Base-by-base conservation (phyloP, 2,329 filamentous ascomycete species). In the Aspergillus texensis region DNA sequence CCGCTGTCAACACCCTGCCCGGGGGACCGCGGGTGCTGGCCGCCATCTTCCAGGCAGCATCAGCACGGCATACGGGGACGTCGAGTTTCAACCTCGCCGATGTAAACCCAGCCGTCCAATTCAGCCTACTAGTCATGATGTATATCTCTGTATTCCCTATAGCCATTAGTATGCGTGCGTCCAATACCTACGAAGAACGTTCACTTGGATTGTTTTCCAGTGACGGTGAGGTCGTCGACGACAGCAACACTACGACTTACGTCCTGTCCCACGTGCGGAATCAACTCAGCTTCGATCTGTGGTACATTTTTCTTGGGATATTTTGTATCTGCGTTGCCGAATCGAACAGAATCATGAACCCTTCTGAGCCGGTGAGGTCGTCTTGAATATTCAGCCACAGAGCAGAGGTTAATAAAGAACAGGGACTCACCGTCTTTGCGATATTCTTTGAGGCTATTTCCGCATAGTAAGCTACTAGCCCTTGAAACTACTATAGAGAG, bases 91-190 rank as follows among this genome's bases (percentile, higher is more conserved):
- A 81, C 24, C 75, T 87, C 16, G 77, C 84, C 1, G 74, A 76
- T 3, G 78, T 88, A 0, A 85, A 83, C 43, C 84, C 86, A 6
- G 82, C 80, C 2, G 81, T 88, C 0, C 86, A 87, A 62, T 81
- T 88, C 56, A 82, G 85, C 46, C 81, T 88, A 60, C 76, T 88
- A 0, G 89, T 97, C 75, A 98, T 98, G 94, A 98, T 98, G 94
- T 98, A 98, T 78, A 96, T 98, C 67, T 96, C 93, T 57, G 91
- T 96, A 62, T 96, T 96, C 68, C 94, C 94, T 3, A 96, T 97
- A 69, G 94, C 94, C 72, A 97, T 98, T 70, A 94, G 91, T 9
- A 90, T 97, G 66, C 91, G 94, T 58, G 81, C 58, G 78, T 82
- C 88, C 36, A 91, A 91, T 71, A 85, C 88, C 6, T 91, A 91